Base-by-base conservation (phyloP, 202 grass and related monocot genomes). In the Zizania palustris region DNA sequence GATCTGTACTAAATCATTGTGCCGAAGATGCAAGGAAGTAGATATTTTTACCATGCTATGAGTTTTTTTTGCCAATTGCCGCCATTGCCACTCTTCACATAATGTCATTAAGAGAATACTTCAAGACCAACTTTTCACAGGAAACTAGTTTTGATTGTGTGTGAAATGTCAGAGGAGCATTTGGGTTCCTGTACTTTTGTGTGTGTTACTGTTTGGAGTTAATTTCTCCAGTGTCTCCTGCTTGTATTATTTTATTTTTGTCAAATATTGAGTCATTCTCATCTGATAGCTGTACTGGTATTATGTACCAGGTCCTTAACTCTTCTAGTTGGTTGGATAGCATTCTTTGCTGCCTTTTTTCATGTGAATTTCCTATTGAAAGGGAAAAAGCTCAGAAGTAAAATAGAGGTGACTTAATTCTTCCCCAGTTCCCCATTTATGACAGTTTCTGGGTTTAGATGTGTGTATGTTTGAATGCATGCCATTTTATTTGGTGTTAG, bases 331-430 rank as follows among this genome's bases (percentile, higher is more conserved):
- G 96, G 96, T 72, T 99, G 96, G 92, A 60, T 99, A 14, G 80
- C 76, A 64, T 99, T 99, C 78, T 95, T 93, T 82, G 85, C 96
- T 60, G 79, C 86, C 45, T 99, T 99, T 74, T 82, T 95, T 8
- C 89, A 89, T 1, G 96, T 90, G 45, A 91, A 92, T 99, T 95
- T 89, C 68, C 62, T 99, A 68, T 82, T 99, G 67, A 92, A 88
- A 85, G 92, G 89, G 7, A 82, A 91, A 85, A 57, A 90, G 78
- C 40, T 77, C 64, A 95, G 88, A 67, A 74, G 83, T 81, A 93
- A 95, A 90, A 92, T 99, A 81, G 92, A 99, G 91, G 96, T 95
- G 69, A 78, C 57, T 40, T 84, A 62, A 71, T 72, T 65, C n/a
- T 39, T 56, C 19, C 4, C 3, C 56, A 76, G 14, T 39, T 56